These are phyloP conservation scores for Podospora anserina DNA, from an alignment of 495 filamentous ascomycete genomes.

Conservation along the genomic window DNA sequence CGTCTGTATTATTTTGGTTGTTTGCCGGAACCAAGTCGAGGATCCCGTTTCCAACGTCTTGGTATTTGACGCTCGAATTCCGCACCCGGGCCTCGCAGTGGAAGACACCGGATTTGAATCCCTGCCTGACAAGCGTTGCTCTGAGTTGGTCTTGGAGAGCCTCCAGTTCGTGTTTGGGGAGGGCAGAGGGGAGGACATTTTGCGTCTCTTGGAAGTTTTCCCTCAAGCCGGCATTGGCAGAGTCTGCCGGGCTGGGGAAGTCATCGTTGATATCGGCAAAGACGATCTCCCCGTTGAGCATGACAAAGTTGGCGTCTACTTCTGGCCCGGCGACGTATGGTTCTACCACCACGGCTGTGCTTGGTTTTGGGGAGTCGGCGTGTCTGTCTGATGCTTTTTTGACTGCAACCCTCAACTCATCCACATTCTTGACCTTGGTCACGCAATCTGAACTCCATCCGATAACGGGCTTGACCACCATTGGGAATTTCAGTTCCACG, in stretches of 20 bases:
- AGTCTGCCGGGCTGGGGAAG: constrained; percentile 39
- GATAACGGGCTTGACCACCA: constrained; percentile 47
- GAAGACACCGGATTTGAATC: constrained; percentile 36
- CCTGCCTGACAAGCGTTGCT: constrained; percentile 20
- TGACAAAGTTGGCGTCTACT: constrained; percentile 44
- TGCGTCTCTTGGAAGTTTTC: constrained; percentile 30
- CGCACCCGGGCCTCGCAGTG: constrained; percentile 35
- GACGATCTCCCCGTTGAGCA: constrained; percentile 38
- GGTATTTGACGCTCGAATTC: constrained; percentile 18
- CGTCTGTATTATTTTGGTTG: background rate
- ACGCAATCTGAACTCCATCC: constrained; percentile 47
- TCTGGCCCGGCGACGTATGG: constrained; percentile 40
- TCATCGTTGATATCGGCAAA: constrained; percentile 45
- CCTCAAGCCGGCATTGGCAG: background rate
- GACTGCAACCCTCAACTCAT: constrained; percentile 32
- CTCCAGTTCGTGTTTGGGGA: constrained; percentile 26
- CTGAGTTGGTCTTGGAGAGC: constrained; percentile 20
- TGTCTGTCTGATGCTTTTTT: constrained; percentile 20
- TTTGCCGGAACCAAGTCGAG: constrained; percentile 14
- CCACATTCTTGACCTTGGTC: constrained; percentile 33
- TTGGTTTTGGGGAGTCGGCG: constrained; percentile 16
- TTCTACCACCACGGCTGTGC: constrained; percentile 30
- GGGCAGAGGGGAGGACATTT: constrained; percentile 21
- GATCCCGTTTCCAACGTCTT: constrained; percentile 13
- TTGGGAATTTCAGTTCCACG: constrained; percentile 30